Evolutionary conservation across 441 rosid genomes (phyloP), one percentile per base, ranked within the genome.

Genomic region (Populus trichocarpa): DNA sequence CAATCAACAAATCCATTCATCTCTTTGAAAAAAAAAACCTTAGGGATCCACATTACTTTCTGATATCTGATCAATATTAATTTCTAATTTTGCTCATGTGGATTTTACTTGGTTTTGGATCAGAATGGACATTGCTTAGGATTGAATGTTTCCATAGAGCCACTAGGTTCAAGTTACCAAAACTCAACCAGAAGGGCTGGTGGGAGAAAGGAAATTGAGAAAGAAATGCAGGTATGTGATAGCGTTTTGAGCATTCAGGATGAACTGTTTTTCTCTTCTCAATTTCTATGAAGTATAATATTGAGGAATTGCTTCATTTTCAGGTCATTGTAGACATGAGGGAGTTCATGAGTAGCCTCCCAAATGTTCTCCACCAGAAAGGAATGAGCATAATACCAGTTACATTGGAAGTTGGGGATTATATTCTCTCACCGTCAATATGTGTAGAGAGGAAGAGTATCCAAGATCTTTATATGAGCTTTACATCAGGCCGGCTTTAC

Each of bases 261-360:
- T 70, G 70, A 66, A 76, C 30, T 72, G 4, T 78, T 38, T 73
- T 74, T 59, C 35, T 38, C 23, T 9, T 71, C 23, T 25, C 36
- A 26, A 26, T 26, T 70, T 28, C 38, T 35, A 67, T 28, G 8
- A 46, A 70, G 75, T 67, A 26, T 22, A 20, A 68, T 66, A 70
- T 66, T 67, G 2, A 30, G 7, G 12, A 77, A n/a, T 61, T 74
- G 38, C 77, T 61, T 3, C 26, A 53, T 78, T 22, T 81, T 67
- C 88, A 96, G 99, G 91, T 94, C 79, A 90, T 94, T 83, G 99
- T 96, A 82, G 99, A 94, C 82, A 92, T 94, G 97, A 94, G 99
- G 82, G 99, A 94, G 88, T 96, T 96, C 84, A 96, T 96, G 98
- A 96, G 99, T 87, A 96, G 98, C 86, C 92, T 96, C 71, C 99